These are phyloP conservation scores for Bipolaris victoriae DNA, from an alignment of 2,329 filamentous ascomycete genomes.

Conservation along the genomic window DNA sequence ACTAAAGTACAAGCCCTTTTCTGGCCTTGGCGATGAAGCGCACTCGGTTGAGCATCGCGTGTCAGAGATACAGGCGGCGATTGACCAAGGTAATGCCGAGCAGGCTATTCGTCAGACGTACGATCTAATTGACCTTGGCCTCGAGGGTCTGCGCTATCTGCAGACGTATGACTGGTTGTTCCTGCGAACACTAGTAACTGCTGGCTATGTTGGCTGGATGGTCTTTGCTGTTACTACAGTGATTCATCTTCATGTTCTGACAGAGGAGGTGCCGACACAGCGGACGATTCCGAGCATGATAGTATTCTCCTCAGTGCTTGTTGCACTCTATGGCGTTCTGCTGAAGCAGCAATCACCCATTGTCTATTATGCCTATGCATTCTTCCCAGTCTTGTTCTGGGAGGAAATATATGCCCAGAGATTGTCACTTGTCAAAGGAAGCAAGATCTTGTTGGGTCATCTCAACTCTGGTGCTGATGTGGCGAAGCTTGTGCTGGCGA, in stretches of 20 bases:
- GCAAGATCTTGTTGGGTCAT: constrained; percentile 71
- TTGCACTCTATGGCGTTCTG: constrained; percentile 78
- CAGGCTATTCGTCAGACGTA: constrained; percentile 81
- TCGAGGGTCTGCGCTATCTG: constrained; percentile 87
- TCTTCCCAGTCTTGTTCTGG: constrained; percentile 96
- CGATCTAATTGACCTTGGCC: constrained; percentile 74
- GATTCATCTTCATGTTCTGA: constrained; percentile 83
- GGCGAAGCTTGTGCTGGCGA: constrained; percentile 67
- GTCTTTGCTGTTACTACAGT: constrained; percentile 89
- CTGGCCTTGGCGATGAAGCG: constrained; percentile 68
- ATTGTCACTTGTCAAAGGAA: constrained; percentile 70
- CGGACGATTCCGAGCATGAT: constrained; percentile 65
- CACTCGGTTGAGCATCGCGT: constrained; percentile 71
- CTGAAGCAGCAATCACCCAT: constrained; percentile 77
- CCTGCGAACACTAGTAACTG: constrained; percentile 82
- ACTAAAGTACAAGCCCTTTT: constrained; percentile 78
- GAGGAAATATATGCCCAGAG: constrained; percentile 88
- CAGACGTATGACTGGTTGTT: constrained; percentile 99
- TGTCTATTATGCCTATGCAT: constrained; percentile 88
- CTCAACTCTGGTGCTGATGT: constrained; percentile 65
- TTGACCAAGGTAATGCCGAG: constrained; percentile 69
- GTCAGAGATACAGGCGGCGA: constrained; percentile 69
- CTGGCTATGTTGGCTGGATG: constrained; percentile 95
- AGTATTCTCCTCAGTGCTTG: constrained; percentile 77
- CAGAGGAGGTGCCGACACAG: constrained; percentile 68